A percentile compares a stretch with the other conserved stretches of the same genome.
These are phyloP conservation scores for Phytophthora crassamura DNA, from an alignment of 352 stramenopile genomes.

Conservation along the genomic window DNA sequence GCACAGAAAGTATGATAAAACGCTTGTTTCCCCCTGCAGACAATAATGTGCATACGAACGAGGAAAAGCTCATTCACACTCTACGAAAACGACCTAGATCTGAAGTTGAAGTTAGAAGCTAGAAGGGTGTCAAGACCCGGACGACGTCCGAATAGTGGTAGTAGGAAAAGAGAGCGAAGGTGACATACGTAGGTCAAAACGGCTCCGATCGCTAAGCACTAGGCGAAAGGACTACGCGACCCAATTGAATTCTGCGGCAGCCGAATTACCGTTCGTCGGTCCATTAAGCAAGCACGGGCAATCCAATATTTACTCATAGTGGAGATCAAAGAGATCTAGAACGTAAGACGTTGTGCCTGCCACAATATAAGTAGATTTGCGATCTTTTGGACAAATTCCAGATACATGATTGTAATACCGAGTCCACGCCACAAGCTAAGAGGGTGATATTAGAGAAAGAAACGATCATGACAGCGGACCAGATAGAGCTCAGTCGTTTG, in stretches of 20 bases:
- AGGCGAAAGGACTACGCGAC: background rate
- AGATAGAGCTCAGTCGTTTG: constrained; percentile 9
- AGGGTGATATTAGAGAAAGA: constrained; percentile 7
- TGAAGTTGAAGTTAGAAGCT: background rate
- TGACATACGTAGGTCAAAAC: background rate
- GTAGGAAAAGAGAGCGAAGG: background rate
- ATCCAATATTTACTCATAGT: constrained; percentile 11
- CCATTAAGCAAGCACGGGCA: constrained; percentile 9
- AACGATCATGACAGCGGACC: background rate
- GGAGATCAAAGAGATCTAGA: constrained; percentile 10
- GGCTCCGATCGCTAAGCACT: background rate
- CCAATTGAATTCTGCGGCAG: background rate
- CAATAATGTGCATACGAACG: background rate
- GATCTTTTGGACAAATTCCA: constrained; percentile 10
- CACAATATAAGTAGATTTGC: constrained; percentile 10
- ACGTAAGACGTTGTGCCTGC: background rate
- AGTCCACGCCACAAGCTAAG: constrained; percentile 13
- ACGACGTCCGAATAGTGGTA: background rate
- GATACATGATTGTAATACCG: background rate
- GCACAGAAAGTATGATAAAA: constrained; percentile 3
- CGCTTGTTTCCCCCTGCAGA: constrained; percentile 1
- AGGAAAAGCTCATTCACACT: background rate
- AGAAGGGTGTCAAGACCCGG: too few species aligned
- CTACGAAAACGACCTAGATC: background rate
- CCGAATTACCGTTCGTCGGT: background rate